Evolutionary conservation across 2,329 filamentous ascomycete genomes (phyloP), one percentile per base, ranked within the genome.

Genomic region (Talaromyces sp.): DNA sequence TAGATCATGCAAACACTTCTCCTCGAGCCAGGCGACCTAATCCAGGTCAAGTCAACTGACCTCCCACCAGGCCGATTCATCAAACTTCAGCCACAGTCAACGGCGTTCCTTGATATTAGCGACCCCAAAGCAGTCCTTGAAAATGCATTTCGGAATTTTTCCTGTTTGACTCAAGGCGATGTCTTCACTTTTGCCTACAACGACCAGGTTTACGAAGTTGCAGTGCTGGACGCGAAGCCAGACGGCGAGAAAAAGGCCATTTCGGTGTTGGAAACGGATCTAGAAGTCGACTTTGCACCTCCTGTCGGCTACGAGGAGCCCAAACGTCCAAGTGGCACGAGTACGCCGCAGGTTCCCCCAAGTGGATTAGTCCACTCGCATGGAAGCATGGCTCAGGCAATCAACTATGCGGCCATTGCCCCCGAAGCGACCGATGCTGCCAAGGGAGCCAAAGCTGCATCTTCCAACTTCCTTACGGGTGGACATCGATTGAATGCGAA

Each of bases 111-210:
- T 65, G 94, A 98, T 53, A 98, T 99, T 73, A 94, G 90, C 69
- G 95, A 99, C 70, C 95, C 95, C 27, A 97, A 96, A 78, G 95
- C 95, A 47, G 95, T 99, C 12, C 87, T 99, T 33, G 95, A 99
- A 78, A 95, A 95, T 69, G 94, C 92, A 0, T 97, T 99, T 78
- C 89, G 94, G 51, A 96, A 96, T 77, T 99, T 98, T 78, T 91
- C 93, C 16, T 94, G 94, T 57, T 83, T 98, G 16, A 96, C 93
- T 3, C 91, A 93, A 72, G 93, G 92, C 65, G 95, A 99, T 72
- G 83, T 96, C 51, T 99, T 99, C 82, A 96, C 91, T 65, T 99
- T 99, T 75, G 85, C 89, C 68, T 99, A 99, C 80, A 99, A 99
- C 75, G 93, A 98, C 72, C 90, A 92, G 64, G 83, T 92, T 9